These are phyloP conservation scores for Hebeloma cylindrosporum DNA, from an alignment of 768 basidiomycete species.

Conservation along the genomic window DNA sequence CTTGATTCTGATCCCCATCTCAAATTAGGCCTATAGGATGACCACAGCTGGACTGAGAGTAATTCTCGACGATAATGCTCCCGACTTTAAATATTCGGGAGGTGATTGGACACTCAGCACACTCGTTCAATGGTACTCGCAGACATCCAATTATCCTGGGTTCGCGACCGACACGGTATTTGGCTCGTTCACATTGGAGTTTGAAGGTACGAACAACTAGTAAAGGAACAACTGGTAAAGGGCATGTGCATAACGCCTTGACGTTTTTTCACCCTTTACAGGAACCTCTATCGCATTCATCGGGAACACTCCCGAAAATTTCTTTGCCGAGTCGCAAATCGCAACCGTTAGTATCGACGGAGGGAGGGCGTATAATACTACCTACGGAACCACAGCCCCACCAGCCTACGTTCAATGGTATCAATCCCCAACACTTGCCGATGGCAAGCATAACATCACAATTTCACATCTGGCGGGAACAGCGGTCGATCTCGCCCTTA, in stretches of 20 bases:
- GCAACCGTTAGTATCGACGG: constrained; percentile 23
- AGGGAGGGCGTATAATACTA: constrained; percentile 14
- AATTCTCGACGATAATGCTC: constrained; percentile 21
- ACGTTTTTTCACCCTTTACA: not conserved
- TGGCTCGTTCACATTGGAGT: constrained; percentile 18
- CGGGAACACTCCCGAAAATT: constrained; percentile 20
- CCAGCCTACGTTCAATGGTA: constrained; percentile 27
- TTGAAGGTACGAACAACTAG: constrained; percentile 24
- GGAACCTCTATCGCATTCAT: constrained; percentile 23
- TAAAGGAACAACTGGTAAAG: too few species aligned
- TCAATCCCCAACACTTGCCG: constrained; percentile 22
- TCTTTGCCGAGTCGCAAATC: constrained; percentile 16
- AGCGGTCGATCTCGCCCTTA: constrained; percentile 26
- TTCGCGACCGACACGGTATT: constrained; percentile 13
- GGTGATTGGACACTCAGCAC: constrained; percentile 21
- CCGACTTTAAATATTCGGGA: constrained; percentile 17
- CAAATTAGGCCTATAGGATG: too few species aligned
- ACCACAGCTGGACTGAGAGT: constrained; percentile 9
- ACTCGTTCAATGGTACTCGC: constrained; percentile 18
- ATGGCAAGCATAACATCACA: constrained; percentile 26
- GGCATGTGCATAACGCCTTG: not conserved
- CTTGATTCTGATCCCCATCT: too few species aligned
- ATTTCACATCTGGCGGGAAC: constrained; percentile 21
- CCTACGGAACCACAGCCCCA: constrained; percentile 12
- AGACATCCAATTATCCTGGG: constrained; percentile 18